A percentile compares a stretch with the other conserved stretches of the same genome.
Evolutionary conservation across 768 basidiomycete species (phyloP).

Genomic region (Tulasnella sp.): DNA sequence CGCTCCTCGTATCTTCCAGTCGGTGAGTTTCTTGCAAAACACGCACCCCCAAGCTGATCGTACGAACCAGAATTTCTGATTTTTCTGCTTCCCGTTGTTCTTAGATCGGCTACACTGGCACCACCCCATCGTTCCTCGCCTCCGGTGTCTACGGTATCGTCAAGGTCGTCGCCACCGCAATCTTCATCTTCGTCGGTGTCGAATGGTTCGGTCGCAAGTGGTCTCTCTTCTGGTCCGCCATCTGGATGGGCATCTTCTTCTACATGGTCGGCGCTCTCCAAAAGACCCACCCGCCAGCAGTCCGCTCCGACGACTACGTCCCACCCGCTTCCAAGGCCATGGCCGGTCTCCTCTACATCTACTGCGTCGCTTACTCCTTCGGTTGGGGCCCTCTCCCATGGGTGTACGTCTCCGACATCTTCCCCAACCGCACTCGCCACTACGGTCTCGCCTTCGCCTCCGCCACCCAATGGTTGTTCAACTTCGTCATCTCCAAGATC

Average conservation of each 20-base stretch:
- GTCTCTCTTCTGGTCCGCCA: constrained; percentile 56
- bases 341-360: constrained; percentile 84
- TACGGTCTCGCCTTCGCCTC: constrained; percentile 73
- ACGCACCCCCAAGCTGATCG: too few relatives aligned
- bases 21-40: constrained; percentile 19
- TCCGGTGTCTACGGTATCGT: constrained; percentile 41
- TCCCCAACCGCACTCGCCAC: constrained; percentile 77
- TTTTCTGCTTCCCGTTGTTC: not conserved
- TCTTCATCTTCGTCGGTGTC: constrained; percentile 40
- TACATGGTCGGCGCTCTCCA: constrained; percentile 82
- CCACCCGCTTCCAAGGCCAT: constrained; percentile 58
- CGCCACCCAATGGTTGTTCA: constrained; percentile 79
- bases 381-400: constrained; percentile 67
- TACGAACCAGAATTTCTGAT: not conserved
- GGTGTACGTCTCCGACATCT: constrained; percentile 71
- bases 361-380: constrained; percentile 84
- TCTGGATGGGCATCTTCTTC: constrained; percentile 76
- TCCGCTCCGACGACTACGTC: constrained; percentile 33
- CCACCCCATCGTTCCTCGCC: constrained; percentile 36
- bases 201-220: constrained; percentile 39
- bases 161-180: constrained; percentile 39
- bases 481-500: constrained; percentile 68
- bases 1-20: constrained; percentile 38
- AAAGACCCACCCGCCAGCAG: constrained; percentile 65
- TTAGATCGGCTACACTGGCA: constrained; percentile 36